These are phyloP conservation scores for Aquilaria agallochum DNA, from an alignment of 441 rosid genomes.

Conservation along the genomic window DNA sequence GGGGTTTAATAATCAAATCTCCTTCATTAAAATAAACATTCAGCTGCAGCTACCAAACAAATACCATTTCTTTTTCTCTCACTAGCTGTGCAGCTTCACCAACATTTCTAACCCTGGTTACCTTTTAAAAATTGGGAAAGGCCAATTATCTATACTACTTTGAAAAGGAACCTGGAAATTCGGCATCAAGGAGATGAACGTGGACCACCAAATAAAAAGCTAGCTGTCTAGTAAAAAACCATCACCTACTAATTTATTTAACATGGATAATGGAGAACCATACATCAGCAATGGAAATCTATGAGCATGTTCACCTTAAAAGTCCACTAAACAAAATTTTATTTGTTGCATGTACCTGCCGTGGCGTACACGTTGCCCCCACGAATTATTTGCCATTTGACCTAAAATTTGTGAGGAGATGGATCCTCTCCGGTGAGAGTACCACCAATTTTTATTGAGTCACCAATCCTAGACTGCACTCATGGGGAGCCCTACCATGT, in stretches of 20 bases:
- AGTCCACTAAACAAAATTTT: constrained; percentile 19
- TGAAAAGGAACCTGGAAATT: constrained; percentile 62
- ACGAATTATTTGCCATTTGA: constrained; percentile 32
- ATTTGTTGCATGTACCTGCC: constrained; percentile 20
- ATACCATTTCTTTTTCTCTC: constrained; percentile 14
- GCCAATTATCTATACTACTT: constrained; percentile 34
- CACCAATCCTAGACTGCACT: constrained; percentile 5
- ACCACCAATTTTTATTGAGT: constrained; percentile 1
- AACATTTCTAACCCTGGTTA: constrained; percentile 17
- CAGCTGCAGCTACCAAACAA: constrained; percentile 12
- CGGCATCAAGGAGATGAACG: constrained; percentile 44
- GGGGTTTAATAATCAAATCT: constrained; percentile 17
- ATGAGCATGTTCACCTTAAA: constrained; percentile 23
- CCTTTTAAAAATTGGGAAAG: constrained; percentile 29
- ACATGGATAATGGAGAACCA: constrained; percentile 44
- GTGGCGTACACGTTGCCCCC: constrained; percentile 30
- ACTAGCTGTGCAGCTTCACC: constrained; percentile 13
- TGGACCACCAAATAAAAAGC: constrained; percentile 59
- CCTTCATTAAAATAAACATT: constrained; percentile 19
- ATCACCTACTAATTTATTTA: constrained; percentile 15
- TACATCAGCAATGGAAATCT: constrained; percentile 35
- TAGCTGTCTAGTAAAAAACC: constrained; percentile 18
- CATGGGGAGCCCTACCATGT: background rate
- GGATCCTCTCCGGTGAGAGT: constrained; percentile 9
- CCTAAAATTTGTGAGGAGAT: constrained; percentile 30